Evolutionary conservation across 163 green algal species (phyloP).

Genomic region (Volvox carteri): DNA sequence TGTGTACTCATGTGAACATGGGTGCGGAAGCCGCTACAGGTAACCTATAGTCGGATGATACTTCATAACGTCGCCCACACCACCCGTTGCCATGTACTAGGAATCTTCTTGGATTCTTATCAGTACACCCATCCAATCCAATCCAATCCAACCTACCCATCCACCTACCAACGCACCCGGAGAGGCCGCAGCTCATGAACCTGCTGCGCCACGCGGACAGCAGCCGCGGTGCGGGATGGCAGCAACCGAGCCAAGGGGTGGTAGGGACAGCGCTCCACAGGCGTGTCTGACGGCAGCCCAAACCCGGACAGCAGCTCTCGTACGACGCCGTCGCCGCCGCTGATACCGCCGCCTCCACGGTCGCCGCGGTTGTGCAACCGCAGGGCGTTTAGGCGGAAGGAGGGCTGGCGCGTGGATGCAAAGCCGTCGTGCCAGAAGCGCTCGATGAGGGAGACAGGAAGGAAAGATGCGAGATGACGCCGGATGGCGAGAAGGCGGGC

Average conservation of each 20-base stretch:
- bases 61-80: too few relatives aligned
- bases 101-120: too few relatives aligned
- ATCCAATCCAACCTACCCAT: too few relatives aligned
- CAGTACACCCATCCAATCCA: too few relatives aligned
- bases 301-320: slow-evolving; percentile 30
- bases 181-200: background rate
- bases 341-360: too few relatives aligned
- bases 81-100: too few relatives aligned
- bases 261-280: slow-evolving; percentile 27
- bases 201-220: background rate
- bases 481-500: slow-evolving; percentile 8
- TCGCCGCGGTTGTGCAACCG: background rate
- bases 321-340: background rate
- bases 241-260: background rate
- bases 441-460: background rate
- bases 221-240: background rate
- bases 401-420: background rate
- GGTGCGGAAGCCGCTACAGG: too few relatives aligned
- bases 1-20: too few relatives aligned
- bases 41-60: too few relatives aligned
- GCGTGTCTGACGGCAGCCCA: background rate
- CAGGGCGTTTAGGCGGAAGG: slow-evolving; percentile 38
- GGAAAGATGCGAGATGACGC: slow-evolving; percentile 4
- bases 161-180: background rate
- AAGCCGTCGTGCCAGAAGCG: slow-evolving; percentile 29